Base-by-base conservation (phyloP, 1,284 basidiomycete genomes). In the Cryptococcus neoformans region DNA sequence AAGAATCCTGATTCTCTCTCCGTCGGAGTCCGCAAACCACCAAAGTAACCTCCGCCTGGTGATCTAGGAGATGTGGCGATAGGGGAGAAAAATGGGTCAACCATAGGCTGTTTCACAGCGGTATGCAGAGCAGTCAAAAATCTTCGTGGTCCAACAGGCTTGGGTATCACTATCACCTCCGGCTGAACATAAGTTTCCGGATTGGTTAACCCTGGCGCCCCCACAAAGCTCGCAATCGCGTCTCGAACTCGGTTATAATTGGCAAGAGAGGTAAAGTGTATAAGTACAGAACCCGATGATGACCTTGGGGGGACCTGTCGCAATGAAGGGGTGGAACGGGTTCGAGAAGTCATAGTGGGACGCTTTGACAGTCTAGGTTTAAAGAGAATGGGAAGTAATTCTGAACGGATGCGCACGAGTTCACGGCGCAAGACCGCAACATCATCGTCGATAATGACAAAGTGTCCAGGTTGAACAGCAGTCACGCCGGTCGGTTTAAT, bases 111-210 rank as follows among this genome's bases (percentile, higher is more conserved):
- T 11, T 84, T 87, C 49, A 90, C 81, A 2, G 90, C 89, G 3
- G 90, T 95, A 70, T 93, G 88, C 14, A 97, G 79, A 9, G 92
- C 88, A 5, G 92, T 93, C 59, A 97, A 79, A 64, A 96, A 87
- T 8, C 93, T 85, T 39, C 93, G 85, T 1, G 93, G 93, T 3
- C 94, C 94, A 8, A 90, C 92, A 5, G 93, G 93, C 76, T 97
- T 97, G 4, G 92, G 93, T 35, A 97, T 87, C 62, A 97, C 90
- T 81, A 96, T 89, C 35, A 95, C 85, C 65, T 97, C 93, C 0
- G 92, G 87, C 3, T 83, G 66, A 21, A 60, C 67, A 61, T 56
- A 77, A 1, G 67, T 62, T 6, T 66, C 58, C 4, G 56, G 56
- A 4, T 56, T 50, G 0, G 56, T 57, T 2, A 62, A 44, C 55